Percentiles rank a stretch among this genome's conserved stretches.
These are phyloP conservation scores for Brachypodium distachyon DNA, from an alignment of 202 grass and related monocot species.

Conservation along the genomic window DNA sequence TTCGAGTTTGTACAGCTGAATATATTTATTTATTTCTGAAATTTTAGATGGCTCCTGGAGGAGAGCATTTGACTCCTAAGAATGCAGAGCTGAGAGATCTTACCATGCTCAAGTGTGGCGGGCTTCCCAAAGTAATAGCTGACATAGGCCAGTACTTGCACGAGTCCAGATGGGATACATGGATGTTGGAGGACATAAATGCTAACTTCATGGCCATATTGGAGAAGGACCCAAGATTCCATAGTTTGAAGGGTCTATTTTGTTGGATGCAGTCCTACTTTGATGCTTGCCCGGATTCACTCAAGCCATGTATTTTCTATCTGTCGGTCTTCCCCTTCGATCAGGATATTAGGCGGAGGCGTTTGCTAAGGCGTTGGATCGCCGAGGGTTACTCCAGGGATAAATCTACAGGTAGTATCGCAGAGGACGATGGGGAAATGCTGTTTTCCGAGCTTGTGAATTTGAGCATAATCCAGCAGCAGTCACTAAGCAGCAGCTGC, in stretches of 20 bases:
- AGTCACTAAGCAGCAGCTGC: background rate
- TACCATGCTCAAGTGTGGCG: background rate
- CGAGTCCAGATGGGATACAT: fast-evolving
- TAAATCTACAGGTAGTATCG: background rate
- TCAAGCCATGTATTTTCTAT: background rate
- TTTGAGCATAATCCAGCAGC: background rate
- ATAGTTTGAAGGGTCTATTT: background rate
- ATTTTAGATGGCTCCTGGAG: background rate
- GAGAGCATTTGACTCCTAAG: background rate
- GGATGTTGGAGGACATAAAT: background rate
- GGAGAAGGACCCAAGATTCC: background rate
- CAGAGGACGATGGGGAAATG: background rate
- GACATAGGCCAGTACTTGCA: background rate
- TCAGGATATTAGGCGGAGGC: background rate
- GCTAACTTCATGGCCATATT: background rate
- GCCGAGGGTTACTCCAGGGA: background rate
- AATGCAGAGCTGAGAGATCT: background rate
- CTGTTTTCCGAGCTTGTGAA: background rate
- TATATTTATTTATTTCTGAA: background rate
- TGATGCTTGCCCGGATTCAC: background rate
- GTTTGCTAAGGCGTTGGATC: background rate
- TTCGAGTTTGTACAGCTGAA: no score
- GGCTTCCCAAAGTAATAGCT: background rate
- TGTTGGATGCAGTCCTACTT: background rate
- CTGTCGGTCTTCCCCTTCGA: background rate